Conservation (phyloP, 768 basidiomycete genomes). For the Cubamyces sp. region DNA sequence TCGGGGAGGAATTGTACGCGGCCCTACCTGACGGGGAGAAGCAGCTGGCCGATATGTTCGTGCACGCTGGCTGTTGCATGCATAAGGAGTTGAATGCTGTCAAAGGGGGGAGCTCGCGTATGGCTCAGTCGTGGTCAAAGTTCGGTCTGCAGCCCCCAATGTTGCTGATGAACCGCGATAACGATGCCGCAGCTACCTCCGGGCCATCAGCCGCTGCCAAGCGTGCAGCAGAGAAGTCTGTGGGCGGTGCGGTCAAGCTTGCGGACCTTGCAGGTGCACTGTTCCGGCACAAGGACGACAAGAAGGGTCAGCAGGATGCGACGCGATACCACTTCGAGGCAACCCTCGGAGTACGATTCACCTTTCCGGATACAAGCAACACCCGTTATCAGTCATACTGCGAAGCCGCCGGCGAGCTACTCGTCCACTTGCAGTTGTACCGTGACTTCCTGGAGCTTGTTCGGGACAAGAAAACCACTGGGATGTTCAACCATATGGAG, state of each 20-base stretch:
- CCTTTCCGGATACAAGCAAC: constrained; percentile 43
- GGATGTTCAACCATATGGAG: constrained; percentile 41
- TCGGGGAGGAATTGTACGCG: constrained; percentile 25
- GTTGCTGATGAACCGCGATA: constrained; percentile 23
- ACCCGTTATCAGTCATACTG: constrained; percentile 40
- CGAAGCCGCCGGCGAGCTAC: constrained; percentile 33
- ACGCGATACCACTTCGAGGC: constrained; percentile 31
- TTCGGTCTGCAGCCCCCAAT: constrained; percentile 1
- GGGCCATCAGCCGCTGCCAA: constrained; percentile 19
- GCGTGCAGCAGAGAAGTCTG: constrained; percentile 29
- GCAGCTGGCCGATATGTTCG: constrained; percentile 33
- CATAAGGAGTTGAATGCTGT: constrained; percentile 44
- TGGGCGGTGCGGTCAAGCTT: constrained; percentile 34
- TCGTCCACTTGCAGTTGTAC: constrained; percentile 31
- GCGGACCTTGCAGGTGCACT: constrained; percentile 35
- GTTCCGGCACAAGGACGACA: constrained; percentile 41
- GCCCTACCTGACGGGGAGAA: constrained; percentile 23
- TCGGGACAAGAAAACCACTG: constrained; percentile 36
- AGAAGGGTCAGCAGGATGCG: constrained; percentile 40
- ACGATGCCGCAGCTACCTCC: constrained; percentile 14
- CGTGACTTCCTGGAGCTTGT: constrained; percentile 35
- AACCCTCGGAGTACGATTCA: constrained; percentile 25
- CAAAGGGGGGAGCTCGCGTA: constrained; percentile 34
- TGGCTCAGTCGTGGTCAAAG: constrained; percentile 17
- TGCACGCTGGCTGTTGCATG: constrained; percentile 44